Base-by-base conservation (phyloP, 1,284 basidiomycete genomes). In the Fereydounia khargensis region DNA sequence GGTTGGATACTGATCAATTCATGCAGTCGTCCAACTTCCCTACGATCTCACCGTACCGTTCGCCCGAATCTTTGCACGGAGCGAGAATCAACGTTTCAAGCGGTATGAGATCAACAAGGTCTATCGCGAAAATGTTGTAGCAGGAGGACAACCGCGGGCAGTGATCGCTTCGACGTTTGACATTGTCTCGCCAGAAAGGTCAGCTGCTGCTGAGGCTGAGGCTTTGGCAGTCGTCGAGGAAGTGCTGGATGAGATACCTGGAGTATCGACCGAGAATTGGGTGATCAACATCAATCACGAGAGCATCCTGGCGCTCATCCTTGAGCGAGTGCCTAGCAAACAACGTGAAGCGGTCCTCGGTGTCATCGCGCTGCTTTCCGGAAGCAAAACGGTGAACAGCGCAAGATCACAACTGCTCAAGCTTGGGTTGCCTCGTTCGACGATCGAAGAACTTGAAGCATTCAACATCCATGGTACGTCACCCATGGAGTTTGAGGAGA, bases 21-120 rank as follows among this genome's bases (percentile, higher is more conserved):
- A n/a, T n/a, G n/a, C n/a, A n/a, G 65, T 77, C 10, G 76, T 77
- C 21, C 61, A 65, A 31, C 59, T 77, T 11, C 74, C 73, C 8
- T 72, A 59, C 45, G 73, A 75, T 39, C 47, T 69, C 1, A 79
- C 92, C 11, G 79, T 88, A 2, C 85, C 87, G 0, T 94, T 96
- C 75, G 90, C 91, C 8, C 81, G 91, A 35, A 80, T 89, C 31
- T 89, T 89, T 14, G 89, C 88, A 0, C 81, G 87, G 45, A 82
- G 81, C 13, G 83, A 83, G 36, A 82, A 84, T 38, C 83, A 83
- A 61, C 80, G 92, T 31, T 90, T 95, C 76, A 96, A 97, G 77
- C 82, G 91, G 14, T 95, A 87, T 77, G 87, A 91, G 76, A 85
- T 94, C 35, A 62, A 63, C 22, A 68, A 71, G 13, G 71, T 76